phyloP scores from a whole-genome alignment of 1,284 basidiomycete genomes.

The Lentinula novae-zelandiae region DNA sequence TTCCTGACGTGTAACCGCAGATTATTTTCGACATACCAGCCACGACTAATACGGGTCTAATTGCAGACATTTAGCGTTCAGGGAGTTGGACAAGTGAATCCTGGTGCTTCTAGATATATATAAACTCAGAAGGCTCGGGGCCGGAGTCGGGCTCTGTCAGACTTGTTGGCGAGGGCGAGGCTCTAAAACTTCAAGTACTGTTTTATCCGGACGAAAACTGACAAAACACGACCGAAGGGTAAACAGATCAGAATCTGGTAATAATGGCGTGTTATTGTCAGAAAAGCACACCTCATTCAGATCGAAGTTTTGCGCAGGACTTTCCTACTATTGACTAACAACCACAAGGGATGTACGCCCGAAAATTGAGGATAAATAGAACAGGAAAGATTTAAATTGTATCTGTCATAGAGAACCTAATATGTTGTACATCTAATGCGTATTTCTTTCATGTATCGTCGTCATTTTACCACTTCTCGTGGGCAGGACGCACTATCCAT shows the following conservation, averaged over 20 bases:
- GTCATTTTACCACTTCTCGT: background rate
- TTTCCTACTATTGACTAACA: no score
- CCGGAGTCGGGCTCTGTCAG: background rate
- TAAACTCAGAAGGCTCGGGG: background rate
- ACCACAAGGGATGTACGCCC: no score
- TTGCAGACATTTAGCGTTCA: background rate
- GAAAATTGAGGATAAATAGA: no score
- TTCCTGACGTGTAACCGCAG: background rate
- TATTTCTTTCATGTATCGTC: background rate
- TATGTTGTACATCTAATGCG: no score
- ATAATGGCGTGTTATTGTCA: no score
- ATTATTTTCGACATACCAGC: conserved; percentile 15
- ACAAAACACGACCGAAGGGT: background rate
- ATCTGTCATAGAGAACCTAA: no score
- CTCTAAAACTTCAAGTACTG: background rate
- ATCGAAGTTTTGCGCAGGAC: no score
- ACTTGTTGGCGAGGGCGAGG: background rate
- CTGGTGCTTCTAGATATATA: background rate
- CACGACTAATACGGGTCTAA: conserved; percentile 22
- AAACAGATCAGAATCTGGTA: no score
- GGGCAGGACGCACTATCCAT: background rate
- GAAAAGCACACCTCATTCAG: no score
- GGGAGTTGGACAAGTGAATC: background rate
- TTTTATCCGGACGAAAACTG: background rate
- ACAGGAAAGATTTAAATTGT: no score